A percentile compares a stretch with the other conserved stretches of the same genome.
Evolutionary conservation across 225 moss, liverwort and hornwort genomes (phyloP).

Genomic region (Rhytidiadelphus loreus): DNA sequence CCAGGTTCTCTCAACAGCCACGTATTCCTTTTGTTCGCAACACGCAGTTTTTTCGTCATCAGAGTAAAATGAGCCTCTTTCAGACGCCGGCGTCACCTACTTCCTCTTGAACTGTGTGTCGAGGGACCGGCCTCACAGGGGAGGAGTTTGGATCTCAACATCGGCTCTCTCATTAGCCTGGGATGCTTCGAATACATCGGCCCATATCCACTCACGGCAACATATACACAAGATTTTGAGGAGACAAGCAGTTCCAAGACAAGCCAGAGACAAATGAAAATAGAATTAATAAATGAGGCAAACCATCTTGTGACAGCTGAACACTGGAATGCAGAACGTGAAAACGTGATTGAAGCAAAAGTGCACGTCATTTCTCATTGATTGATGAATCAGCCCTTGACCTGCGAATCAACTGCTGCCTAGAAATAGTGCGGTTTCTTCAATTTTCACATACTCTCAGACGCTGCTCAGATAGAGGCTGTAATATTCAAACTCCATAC

Average conservation of each 20-base stretch:
- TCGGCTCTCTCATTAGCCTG: neutral
- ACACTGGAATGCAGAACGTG: neutral
- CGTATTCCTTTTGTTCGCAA: neutral
- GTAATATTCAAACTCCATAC: neutral
- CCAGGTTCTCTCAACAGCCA: neutral
- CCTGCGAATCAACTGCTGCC: neutral
- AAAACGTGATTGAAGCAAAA: neutral
- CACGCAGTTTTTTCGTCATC: no score
- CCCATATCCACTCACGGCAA: neutral
- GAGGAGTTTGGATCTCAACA: neutral
- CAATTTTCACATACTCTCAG: neutral
- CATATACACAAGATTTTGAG: neutral
- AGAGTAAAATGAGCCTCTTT: neutral
- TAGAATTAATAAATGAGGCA: neutral
- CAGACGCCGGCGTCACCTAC: neutral
- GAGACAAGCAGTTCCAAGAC: neutral
- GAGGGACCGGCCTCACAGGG: neutral
- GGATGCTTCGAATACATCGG: neutral
- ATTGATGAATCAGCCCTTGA: neutral
- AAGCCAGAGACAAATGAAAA: neutral
- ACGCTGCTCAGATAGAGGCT: neutral
- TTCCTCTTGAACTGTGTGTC: neutral
- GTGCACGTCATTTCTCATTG: neutral
- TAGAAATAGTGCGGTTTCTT: neutral
- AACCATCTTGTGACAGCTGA: neutral